A percentile compares a stretch with the other conserved stretches of the same genome.
These are phyloP conservation scores for Musa balbisiana DNA, from an alignment of 202 grass and related monocot species.

Conservation along the genomic window DNA sequence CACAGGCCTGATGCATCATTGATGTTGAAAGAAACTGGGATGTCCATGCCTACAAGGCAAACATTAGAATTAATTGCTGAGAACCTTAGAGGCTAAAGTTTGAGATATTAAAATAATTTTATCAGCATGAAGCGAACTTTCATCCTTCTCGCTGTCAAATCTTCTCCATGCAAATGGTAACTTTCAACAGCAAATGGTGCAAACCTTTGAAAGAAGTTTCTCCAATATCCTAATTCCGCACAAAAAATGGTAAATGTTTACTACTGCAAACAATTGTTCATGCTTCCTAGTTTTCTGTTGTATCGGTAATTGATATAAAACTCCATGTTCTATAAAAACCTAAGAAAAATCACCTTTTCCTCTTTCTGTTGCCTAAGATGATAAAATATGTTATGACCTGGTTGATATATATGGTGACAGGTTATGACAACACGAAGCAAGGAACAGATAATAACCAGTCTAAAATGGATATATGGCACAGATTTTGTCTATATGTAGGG, in stretches of 20 bases:
- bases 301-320: neutral
- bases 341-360: neutral
- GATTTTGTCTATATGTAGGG: too few species aligned
- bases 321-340: neutral
- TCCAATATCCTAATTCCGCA: too few species aligned
- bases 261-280: neutral
- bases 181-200: slow-evolving; percentile 1
- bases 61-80: slow-evolving; percentile 68
- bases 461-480: too few species aligned
- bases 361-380: neutral
- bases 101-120: slow-evolving; percentile 53
- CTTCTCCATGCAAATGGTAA: slow-evolving; percentile 30
- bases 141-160: slow-evolving; percentile 10
- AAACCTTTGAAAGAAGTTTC: too few species aligned
- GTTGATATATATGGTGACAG: slow-evolving; percentile 27
- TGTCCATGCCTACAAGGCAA: slow-evolving; percentile 76
- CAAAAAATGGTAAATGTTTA: neutral
- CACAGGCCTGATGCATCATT: slow-evolving; percentile 69
- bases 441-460: too few species aligned
- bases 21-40: slow-evolving; percentile 60
- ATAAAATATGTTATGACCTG: neutral
- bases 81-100: slow-evolving; percentile 55
- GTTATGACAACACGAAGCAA: slow-evolving; percentile 24
- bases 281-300: neutral
- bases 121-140: slow-evolving; percentile 33